A percentile compares a stretch with the other conserved stretches of the same genome.
Evolutionary conservation across 352 stramenopile genomes (phyloP).

Genomic region (Phytophthora fragariae): DNA sequence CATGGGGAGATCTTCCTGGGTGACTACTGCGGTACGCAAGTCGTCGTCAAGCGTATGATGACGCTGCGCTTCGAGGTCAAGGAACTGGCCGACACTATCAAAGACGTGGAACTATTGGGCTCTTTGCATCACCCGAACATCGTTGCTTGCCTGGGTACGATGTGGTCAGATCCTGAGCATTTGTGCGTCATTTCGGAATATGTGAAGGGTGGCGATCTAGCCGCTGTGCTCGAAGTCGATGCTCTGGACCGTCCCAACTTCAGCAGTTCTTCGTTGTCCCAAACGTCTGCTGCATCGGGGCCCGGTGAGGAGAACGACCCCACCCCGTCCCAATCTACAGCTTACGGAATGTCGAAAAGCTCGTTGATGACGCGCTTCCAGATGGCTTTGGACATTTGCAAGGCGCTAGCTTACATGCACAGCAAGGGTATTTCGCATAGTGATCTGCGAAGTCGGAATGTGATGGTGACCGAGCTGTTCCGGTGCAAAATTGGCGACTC

Average conservation of each 20-base stretch:
- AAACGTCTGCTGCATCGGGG: constrained; percentile 12
- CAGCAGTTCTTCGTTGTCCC: constrained; percentile 24
- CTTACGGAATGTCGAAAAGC: constrained; percentile 36
- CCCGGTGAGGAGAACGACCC: constrained; percentile 17
- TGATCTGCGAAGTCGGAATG: constrained; percentile 75
- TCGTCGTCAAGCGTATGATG: constrained; percentile 81
- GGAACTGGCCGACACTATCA: constrained; percentile 71
- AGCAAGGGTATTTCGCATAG: constrained; percentile 58
- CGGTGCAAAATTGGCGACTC: constrained; percentile 71
- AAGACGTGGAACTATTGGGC: constrained; percentile 72
- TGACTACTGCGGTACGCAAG: constrained; percentile 59
- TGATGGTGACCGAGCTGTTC: constrained; percentile 65
- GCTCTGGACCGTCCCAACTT: constrained; percentile 40
- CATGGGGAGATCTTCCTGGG: constrained; percentile 71
- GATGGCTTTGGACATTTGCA: constrained; percentile 66
- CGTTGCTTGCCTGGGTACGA: constrained; percentile 71
- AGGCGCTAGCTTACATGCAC: constrained; percentile 65
- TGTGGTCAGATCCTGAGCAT: constrained; percentile 71
- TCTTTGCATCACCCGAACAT: constrained; percentile 73
- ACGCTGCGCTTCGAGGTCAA: constrained; percentile 65
- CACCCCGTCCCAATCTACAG: constrained; percentile 12
- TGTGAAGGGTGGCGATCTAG: constrained; percentile 63
- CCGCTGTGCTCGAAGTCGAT: constrained; percentile 62
- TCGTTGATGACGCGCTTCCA: constrained; percentile 56
- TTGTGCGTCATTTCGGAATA: constrained; percentile 80